A percentile compares a stretch with the other conserved stretches of the same genome.
phyloP scores from a whole-genome alignment of 2,329 filamentous ascomycete species.

The Coniochaeta sp. region DNA sequence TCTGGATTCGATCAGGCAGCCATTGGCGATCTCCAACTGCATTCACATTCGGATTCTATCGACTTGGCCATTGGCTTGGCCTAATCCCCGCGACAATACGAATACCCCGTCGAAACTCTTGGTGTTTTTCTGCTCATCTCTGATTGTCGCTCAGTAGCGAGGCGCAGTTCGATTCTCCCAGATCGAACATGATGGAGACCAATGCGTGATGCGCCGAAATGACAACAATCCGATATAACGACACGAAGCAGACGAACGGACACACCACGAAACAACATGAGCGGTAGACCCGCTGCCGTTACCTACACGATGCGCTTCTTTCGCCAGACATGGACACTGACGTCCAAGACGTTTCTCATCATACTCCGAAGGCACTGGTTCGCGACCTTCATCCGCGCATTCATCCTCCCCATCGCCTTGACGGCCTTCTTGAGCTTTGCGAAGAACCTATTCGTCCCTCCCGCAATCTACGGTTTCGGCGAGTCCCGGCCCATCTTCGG shows the following conservation, averaged over 20 bases:
- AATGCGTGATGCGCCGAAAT: not conserved
- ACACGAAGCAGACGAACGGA: not conserved
- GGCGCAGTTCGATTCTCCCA: too few relatives aligned
- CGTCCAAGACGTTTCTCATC: constrained; percentile 55
- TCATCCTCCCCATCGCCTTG: constrained; percentile 52
- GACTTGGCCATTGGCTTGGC: too few relatives aligned
- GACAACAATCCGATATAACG: not conserved
- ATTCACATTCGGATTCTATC: not conserved
- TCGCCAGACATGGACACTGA: constrained; percentile 54
- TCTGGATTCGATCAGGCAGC: not conserved
- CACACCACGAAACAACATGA: not conserved
- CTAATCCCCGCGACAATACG: too few relatives aligned
- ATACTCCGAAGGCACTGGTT: constrained; percentile 45
- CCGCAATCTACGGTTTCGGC: constrained; percentile 69
- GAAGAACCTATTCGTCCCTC: constrained; percentile 76
- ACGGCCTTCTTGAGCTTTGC: constrained; percentile 61
- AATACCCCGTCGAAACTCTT: too few relatives aligned
- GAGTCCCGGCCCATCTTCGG: constrained; percentile 52
- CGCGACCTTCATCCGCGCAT: constrained; percentile 47
- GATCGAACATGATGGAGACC: not conserved
- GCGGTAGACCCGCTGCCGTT: not conserved
- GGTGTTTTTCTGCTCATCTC: too few relatives aligned
- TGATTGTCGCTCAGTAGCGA: too few relatives aligned
- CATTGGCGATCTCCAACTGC: not conserved
- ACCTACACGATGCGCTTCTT: constrained; percentile 44